These are phyloP conservation scores for Naganishia liquefaciens DNA, from an alignment of 1,284 basidiomycete genomes.

Conservation along the genomic window DNA sequence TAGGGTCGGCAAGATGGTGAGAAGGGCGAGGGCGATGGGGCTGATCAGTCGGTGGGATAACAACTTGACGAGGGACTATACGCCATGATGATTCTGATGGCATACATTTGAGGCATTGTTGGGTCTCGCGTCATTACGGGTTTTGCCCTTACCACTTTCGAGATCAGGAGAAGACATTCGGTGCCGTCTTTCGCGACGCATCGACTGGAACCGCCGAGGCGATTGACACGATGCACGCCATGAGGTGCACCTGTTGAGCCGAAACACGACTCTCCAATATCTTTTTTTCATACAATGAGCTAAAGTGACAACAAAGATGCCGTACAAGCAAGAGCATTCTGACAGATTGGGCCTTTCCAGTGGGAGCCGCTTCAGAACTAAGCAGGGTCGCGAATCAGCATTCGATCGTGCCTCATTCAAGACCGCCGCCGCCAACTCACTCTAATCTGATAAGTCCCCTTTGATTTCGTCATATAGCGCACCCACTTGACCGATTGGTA, in stretches of 20 bases:
- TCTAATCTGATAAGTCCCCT: slow-evolving; percentile 79
- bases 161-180: too few relatives aligned
- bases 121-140: not conserved
- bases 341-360: not conserved
- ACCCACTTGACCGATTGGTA: slow-evolving; percentile 95
- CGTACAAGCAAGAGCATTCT: not conserved
- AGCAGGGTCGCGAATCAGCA: not conserved
- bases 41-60: slow-evolving; percentile 63
- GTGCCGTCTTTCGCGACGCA: too few relatives aligned
- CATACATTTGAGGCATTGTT: not conserved
- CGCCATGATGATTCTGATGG: slow-evolving; percentile 2
- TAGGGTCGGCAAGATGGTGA: slow-evolving; percentile 79
- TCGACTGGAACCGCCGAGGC: too few relatives aligned
- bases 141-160: not conserved
- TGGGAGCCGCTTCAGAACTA: slow-evolving; percentile 11
- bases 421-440: slow-evolving; percentile 58
- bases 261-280: too few relatives aligned
- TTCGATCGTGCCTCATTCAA: not conserved
- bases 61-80: slow-evolving; percentile 17
- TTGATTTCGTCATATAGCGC: slow-evolving; percentile 82
- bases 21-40: slow-evolving; percentile 90
- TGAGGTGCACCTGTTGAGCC: too few relatives aligned
- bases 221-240: too few relatives aligned
- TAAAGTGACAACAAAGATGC: slow-evolving; percentile 6
- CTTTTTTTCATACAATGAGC: slow-evolving; percentile 4